Percentiles rank a stretch among this genome's conserved stretches.
Conservation (phyloP, 768 basidiomycete genomes). For the Russula emetica region DNA sequence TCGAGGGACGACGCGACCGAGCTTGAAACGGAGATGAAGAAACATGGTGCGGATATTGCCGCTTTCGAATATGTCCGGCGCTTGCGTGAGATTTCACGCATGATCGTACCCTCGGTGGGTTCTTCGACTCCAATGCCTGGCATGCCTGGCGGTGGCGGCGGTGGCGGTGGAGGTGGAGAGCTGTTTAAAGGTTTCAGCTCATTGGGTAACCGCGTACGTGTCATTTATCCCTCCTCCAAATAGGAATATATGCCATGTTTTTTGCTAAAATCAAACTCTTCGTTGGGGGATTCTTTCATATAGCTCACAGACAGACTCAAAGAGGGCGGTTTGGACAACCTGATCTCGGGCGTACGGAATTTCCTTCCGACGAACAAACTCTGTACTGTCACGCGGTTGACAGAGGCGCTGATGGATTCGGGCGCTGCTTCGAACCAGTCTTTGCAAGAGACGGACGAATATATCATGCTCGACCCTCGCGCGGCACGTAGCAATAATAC, state of each 20-base stretch:
- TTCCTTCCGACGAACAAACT: constrained; percentile 95
- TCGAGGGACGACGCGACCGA: constrained; percentile 86
- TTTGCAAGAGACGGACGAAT: constrained; percentile 46
- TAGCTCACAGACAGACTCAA: constrained; percentile 90
- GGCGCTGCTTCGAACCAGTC: constrained; percentile 87
- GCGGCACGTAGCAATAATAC: constrained; percentile 37
- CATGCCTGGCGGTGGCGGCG: constrained; percentile 36
- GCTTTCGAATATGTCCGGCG: constrained; percentile 92
- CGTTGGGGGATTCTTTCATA: background rate
- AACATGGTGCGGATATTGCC: constrained; percentile 70
- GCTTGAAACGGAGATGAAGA: constrained; percentile 81
- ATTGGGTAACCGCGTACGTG: constrained; percentile 78
- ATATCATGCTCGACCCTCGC: constrained; percentile 52
- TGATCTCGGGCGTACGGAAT: constrained; percentile 97
- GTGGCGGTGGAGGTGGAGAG: constrained; percentile 71
- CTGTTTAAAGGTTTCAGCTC: constrained; percentile 92
- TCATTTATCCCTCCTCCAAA: background rate
- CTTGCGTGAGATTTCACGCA: constrained; percentile 85
- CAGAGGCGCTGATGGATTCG: constrained; percentile 97
- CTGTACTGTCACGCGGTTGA: constrained; percentile 84
- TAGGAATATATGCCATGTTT: background rate
- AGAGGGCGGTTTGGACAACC: constrained; percentile 93
- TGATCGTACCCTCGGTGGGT: constrained; percentile 72
- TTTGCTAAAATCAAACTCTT: background rate
- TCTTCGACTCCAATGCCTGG: constrained; percentile 65